phyloP scores from a whole-genome alignment of 345 rosid species.

The Moricandia moricandioides region DNA sequence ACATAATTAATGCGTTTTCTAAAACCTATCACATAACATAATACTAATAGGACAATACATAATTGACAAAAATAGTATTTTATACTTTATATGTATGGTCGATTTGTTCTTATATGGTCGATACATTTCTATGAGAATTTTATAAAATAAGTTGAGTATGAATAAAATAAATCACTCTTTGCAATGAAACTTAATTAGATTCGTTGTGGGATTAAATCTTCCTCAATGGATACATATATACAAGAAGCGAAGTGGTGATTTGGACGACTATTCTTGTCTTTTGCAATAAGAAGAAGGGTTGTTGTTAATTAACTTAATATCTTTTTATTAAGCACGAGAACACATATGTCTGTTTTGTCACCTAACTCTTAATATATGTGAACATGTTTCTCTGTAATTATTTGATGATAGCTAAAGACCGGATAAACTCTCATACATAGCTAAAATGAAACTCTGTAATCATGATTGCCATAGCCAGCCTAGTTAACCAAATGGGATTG shows the following conservation, averaged over 20 bases:
- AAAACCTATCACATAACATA: not conserved
- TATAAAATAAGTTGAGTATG: not conserved
- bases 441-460: not conserved
- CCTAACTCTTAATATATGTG: not conserved
- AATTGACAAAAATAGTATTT: not conserved
- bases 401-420: not conserved
- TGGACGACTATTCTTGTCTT: not conserved
- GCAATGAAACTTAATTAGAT: not conserved
- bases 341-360: not conserved
- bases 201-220: not conserved
- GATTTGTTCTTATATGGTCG: not conserved
- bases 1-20: not conserved
- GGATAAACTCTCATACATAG: not conserved
- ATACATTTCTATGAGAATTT: not conserved
- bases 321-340: not conserved
- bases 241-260: constrained; percentile 4
- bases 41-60: not conserved
- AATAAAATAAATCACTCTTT: not conserved
- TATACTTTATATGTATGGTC: no score
- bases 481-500: no score
- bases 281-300: not conserved
- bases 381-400: not conserved
- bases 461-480: not conserved
- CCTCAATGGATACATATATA: not conserved
- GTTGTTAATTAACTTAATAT: not conserved